These are phyloP conservation scores for Solanum hybrid DNA, from an alignment of 305 asterid genomes.

Conservation along the genomic window DNA sequence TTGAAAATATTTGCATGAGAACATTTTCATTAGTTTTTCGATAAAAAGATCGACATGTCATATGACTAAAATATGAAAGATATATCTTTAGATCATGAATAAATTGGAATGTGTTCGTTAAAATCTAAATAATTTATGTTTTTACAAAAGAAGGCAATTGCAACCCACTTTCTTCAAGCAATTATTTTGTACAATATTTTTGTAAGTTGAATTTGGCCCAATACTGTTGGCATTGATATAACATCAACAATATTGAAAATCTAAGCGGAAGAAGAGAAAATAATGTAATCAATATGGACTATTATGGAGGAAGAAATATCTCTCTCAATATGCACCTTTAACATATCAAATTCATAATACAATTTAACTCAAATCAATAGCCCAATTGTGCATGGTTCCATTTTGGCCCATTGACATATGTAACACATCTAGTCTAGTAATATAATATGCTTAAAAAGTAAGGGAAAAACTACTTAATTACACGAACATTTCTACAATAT, in stretches of 20 bases:
- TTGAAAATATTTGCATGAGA: background rate
- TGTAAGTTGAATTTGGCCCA: background rate
- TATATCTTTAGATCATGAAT: background rate
- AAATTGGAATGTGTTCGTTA: too few relatives aligned
- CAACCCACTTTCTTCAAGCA: background rate
- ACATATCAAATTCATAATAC: background rate
- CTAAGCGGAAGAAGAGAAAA: background rate
- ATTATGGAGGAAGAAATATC: background rate
- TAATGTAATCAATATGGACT: background rate
- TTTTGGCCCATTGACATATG: background rate
- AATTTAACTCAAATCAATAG: background rate
- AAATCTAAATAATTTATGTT: too few relatives aligned
- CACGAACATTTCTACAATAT: background rate
- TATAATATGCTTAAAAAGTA: background rate
- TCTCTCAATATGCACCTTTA: background rate
- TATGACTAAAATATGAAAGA: background rate
- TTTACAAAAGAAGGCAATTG: background rate
- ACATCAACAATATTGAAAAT: background rate
- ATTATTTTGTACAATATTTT: background rate
- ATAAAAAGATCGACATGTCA: background rate
- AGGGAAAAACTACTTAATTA: background rate
- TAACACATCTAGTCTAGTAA: background rate
- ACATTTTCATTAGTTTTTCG: background rate
- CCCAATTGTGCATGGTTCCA: background rate
- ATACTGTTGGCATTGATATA: background rate